Evolutionary conservation across 2,329 filamentous ascomycete genomes (phyloP), one percentile per base, ranked within the genome.

Genomic region (Tolypocladium inflatum): DNA sequence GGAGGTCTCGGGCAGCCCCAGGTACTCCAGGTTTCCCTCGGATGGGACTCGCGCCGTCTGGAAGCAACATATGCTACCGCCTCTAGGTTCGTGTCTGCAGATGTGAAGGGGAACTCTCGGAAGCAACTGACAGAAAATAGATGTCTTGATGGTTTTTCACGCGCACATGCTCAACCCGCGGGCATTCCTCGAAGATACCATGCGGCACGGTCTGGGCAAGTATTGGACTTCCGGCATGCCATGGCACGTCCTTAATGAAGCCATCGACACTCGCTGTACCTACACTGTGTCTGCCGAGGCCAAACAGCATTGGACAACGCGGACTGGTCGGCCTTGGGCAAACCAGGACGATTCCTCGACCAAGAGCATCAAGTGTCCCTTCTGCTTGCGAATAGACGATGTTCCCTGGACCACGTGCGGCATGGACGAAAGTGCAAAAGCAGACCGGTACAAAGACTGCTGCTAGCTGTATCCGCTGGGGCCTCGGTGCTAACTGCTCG

Each of bases 121-220:
- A 19, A 6, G 30, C 30, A 35, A 7, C 48, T 51, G 30, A 51
- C 48, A 15, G 19, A n/a, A 51, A n/a, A 17, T 17, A 78, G 89
- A 92, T 71, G 82, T 92, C 0, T 71, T 91, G 23, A 89, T 92
- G 86, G 85, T 92, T 0, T 89, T 87, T 85, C 89, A 93, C 69
- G 76, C 87, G 0, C 89, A 90, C 66, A 87, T 90, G 82, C 80
- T 93, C 3, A 92, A 91, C 63, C 89, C 89, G 0, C 78, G 86
- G 45, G 76, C 75, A n/a, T 92, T 86, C 66, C 79, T 91, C 4
- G 88, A 92, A 65, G 89, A 93, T 67, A 85, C 84, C 65, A 74
- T 91, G 57, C 79, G 87, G 9, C 71, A 76, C 35, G 83, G 82
- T 0, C 63, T 77, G 2, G 75, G 77, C 58, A 74, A 80, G 35